phyloP scores from a whole-genome alignment of 768 basidiomycete genomes.

The Kondoa malvinella region DNA sequence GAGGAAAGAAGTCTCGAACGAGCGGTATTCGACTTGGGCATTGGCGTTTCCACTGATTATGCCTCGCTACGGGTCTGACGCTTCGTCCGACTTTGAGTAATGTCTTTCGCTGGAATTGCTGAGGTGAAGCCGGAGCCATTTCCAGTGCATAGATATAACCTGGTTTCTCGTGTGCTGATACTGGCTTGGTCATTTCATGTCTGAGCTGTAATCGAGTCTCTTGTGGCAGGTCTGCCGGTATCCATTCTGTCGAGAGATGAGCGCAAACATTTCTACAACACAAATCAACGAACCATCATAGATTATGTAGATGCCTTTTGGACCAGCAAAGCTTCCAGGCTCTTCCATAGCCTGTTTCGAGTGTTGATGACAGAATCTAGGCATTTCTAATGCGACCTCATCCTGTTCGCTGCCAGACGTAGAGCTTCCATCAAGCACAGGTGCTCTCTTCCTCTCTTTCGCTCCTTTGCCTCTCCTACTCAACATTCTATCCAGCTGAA shows the following conservation, averaged over 20 bases:
- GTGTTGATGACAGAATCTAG: slow-evolving; percentile 18
- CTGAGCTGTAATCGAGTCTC: slow-evolving; percentile 18
- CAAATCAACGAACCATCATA: slow-evolving; percentile 9
- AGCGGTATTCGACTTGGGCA: slow-evolving; percentile 14
- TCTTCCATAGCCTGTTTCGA: slow-evolving; percentile 17
- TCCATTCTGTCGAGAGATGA: slow-evolving; percentile 11
- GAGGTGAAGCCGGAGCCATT: background rate
- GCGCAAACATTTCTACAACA: background rate
- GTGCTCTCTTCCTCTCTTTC: background rate
- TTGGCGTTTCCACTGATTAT: slow-evolving; percentile 13
- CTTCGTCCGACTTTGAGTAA: slow-evolving; percentile 17
- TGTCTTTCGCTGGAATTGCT: background rate
- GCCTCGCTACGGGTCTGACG: slow-evolving; percentile 13
- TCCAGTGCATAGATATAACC: slow-evolving; percentile 19
- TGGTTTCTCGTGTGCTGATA: background rate
- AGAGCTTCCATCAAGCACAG: background rate
- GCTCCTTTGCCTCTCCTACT: background rate
- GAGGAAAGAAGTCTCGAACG: slow-evolving; percentile 18
- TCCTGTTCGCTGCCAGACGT: slow-evolving; percentile 9
- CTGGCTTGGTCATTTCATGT: slow-evolving; percentile 17
- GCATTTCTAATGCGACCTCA: slow-evolving; percentile 9
- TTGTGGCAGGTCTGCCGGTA: slow-evolving; percentile 9
- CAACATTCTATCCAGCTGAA: slow-evolving; percentile 13
- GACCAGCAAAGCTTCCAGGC: slow-evolving; percentile 8
- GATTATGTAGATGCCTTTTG: slow-evolving; percentile 6